These are phyloP conservation scores for Bimuria novae-zelandiae DNA, from an alignment of 2,329 filamentous ascomycete species.

Conservation along the genomic window DNA sequence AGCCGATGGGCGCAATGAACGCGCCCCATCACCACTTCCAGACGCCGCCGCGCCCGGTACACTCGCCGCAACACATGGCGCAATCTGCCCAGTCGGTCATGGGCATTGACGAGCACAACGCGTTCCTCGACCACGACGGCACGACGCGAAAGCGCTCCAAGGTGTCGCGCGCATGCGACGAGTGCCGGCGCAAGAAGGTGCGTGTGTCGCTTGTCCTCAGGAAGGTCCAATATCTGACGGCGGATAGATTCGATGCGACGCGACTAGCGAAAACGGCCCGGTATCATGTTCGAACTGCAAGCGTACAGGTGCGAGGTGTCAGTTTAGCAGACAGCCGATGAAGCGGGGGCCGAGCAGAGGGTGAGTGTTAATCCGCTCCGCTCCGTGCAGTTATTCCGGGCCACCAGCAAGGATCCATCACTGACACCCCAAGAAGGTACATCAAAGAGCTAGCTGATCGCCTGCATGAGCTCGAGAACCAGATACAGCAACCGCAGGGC, in stretches of 20 bases:
- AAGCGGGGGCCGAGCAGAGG: conserved; percentile 50
- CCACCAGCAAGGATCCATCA: not conserved
- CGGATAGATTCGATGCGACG: conserved; percentile 46
- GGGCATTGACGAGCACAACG: conserved; percentile 41
- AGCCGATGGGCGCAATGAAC: conserved; percentile 31
- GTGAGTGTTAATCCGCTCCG: conserved; percentile 22
- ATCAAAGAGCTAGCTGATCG: conserved; percentile 49
- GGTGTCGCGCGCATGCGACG: conserved; percentile 49
- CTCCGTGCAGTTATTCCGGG: not conserved
- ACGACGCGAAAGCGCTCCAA: conserved; percentile 45
- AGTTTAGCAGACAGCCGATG: conserved; percentile 49
- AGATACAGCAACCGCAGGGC: conserved; percentile 38
- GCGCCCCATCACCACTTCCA: conserved; percentile 42
- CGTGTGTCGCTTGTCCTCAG: not conserved
- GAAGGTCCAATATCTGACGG: conserved; percentile 18
- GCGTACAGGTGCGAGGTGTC: conserved; percentile 45
- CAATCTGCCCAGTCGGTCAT: conserved; percentile 47
- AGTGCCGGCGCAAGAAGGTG: conserved; percentile 49
- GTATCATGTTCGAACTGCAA: conserved; percentile 49
- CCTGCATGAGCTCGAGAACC: conserved; percentile 44
- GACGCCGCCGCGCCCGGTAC: conserved; percentile 39
- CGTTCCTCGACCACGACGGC: conserved; percentile 42
- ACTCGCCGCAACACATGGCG: conserved; percentile 47
- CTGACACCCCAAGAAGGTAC: conserved; percentile 35
- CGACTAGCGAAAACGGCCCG: conserved; percentile 47